Conservation (phyloP, 2,329 filamentous ascomycete species). For the Aspergillus piperis region DNA sequence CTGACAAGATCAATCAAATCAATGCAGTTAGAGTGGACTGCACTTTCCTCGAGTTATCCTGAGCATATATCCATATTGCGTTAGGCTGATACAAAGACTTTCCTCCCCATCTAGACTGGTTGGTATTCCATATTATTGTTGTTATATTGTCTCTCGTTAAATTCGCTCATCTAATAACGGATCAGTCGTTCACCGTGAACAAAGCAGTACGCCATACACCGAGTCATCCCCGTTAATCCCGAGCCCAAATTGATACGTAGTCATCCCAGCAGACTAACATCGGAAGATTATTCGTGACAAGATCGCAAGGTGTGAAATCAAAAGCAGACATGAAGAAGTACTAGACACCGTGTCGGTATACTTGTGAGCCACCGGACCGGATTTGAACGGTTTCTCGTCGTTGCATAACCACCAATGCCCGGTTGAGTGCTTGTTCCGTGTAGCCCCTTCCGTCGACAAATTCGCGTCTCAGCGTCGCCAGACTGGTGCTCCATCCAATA, state of each 20-base stretch:
- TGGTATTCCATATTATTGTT: background rate
- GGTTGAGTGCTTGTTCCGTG: conserved; percentile 79
- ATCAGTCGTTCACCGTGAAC: background rate
- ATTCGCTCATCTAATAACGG: conserved; percentile 5
- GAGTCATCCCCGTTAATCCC: conserved; percentile 21
- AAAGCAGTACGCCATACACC: conserved; percentile 22
- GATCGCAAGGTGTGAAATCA: conserved; percentile 13
- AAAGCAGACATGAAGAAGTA: conserved; percentile 7
- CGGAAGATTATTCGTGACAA: conserved; percentile 10
- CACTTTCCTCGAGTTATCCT: background rate
- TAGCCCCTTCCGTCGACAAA: conserved; percentile 92
- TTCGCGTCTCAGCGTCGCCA: conserved; percentile 82
- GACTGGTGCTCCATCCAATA: conserved; percentile 91
- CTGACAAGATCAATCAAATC: background rate
- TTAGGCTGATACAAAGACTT: background rate
- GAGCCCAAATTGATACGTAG: conserved; percentile 15
- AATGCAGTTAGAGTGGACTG: background rate
- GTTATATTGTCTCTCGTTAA: conserved; percentile 10
- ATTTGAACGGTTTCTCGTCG: conserved; percentile 71
- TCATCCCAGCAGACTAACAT: conserved; percentile 13
- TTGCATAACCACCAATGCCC: conserved; percentile 83
- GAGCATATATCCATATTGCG: background rate
- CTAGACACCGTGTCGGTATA: conserved; percentile 51
- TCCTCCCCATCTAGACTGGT: background rate
- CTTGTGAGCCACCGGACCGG: conserved; percentile 51